Base-by-base conservation (phyloP, 352 stramenopile species). In the Globisporangium paddicum region DNA sequence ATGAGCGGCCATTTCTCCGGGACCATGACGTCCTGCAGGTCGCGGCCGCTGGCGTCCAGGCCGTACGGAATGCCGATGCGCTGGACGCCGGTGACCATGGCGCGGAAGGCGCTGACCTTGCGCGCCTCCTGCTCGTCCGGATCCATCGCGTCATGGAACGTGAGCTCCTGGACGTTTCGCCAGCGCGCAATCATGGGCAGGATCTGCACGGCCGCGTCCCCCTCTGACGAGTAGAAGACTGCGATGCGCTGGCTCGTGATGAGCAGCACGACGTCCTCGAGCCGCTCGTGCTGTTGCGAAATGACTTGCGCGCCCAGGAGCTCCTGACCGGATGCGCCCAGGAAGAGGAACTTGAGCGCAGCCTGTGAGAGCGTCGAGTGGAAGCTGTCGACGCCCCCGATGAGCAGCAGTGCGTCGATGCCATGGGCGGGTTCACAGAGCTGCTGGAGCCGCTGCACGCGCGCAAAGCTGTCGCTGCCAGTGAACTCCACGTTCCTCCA, bases 1-100 rank as follows among this genome's bases (percentile, higher is more conserved):
- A 93, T 64, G 9, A 93, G 60, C 18, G 83, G 83, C 83, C 83
- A 90, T 42, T 87, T 89, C 52, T 93, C 83, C 0, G 73, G 67
- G 9, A 86, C 37, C 77, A 89, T 89, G 0, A 48, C 25, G 23
- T 92, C 79, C 2, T 69, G 41, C 0, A 87, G 37, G 38, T 87
- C 79, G 0, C 57, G 23, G 7, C 67, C 67, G 5, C 63, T 21
- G 11, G 19, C 21, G 19, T 86, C 69, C 0, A 75, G 0, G 0
- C 79, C 81, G 60, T 78, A 90, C 1, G 83, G 75, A 1, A 90
- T 74, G 5, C 83, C 83, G 23, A 93, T 70, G 23, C 66, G 64
- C 21, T 70, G 59, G 48, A 82, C 45, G 4, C 62, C 65, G 2
- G 56, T 45, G 46, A 90, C 73, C 80, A 93, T 90, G 21, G 67